phyloP scores from a whole-genome alignment of 495 filamentous ascomycete species.

The Venustampulla echinocandica region DNA sequence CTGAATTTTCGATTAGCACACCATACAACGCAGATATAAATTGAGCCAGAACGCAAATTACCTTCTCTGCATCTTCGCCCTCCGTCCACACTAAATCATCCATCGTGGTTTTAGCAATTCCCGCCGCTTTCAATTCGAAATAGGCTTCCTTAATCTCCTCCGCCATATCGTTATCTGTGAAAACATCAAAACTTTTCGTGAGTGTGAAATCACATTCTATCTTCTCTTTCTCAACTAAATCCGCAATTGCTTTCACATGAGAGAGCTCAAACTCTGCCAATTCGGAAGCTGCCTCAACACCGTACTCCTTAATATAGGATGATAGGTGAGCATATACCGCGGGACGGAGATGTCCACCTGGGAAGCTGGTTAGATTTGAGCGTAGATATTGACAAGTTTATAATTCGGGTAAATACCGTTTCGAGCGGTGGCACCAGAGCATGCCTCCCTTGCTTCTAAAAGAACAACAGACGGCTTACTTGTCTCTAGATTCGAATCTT shows the following conservation, averaged over 20 bases:
- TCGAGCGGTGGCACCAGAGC: slow-evolving; percentile 47
- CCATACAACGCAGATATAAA: background rate
- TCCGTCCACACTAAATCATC: slow-evolving; percentile 34
- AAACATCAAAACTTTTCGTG: slow-evolving; percentile 16
- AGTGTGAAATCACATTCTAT: slow-evolving; percentile 42
- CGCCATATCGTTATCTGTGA: background rate
- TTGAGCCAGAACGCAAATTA: too few species aligned
- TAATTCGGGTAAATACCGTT: too few species aligned
- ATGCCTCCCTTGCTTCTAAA: slow-evolving; percentile 45
- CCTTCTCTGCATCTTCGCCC: slow-evolving; percentile 25
- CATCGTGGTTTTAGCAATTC: slow-evolving; percentile 21
- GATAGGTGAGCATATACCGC: slow-evolving; percentile 44
- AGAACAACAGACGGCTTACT: slow-evolving; percentile 31
- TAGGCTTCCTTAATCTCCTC: slow-evolving; percentile 1
- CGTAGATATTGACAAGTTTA: too few species aligned
- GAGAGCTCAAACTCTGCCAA: slow-evolving; percentile 46
- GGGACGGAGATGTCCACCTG: slow-evolving; percentile 56
- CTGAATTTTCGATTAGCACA: slow-evolving; percentile 2
- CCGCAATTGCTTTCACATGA: slow-evolving; percentile 45
- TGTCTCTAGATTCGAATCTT: background rate
- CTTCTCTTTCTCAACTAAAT: slow-evolving; percentile 38
- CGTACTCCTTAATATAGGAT: slow-evolving; percentile 29
- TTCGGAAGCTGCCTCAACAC: slow-evolving; percentile 36
- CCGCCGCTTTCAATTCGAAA: background rate
- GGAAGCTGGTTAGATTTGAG: too few species aligned